Conservation (phyloP, 2,329 filamentous ascomycete species). For the Pseudogymnoascus sp. region DNA sequence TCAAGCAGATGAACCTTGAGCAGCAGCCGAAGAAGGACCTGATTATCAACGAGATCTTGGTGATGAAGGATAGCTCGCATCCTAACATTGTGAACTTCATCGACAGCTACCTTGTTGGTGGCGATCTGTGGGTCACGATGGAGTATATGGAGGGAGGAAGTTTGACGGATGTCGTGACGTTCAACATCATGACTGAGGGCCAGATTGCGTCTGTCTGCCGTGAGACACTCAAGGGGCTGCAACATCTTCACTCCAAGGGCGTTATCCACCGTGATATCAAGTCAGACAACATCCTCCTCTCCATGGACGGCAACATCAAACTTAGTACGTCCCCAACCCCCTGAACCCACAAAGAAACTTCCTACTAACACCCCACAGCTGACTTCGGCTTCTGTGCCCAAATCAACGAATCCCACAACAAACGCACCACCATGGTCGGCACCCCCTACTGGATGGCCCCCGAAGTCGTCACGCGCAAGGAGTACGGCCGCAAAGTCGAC, state of each 20-base stretch:
- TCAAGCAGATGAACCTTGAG: constrained; percentile 99
- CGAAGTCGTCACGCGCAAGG: constrained; percentile 92
- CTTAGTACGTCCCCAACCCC: constrained; percentile 58
- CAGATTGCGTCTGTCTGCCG: constrained; percentile 94
- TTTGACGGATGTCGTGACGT: constrained; percentile 95
- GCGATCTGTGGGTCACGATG: constrained; percentile 98
- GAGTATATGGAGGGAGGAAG: constrained; percentile 99
- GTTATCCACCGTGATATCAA: constrained; percentile 99
- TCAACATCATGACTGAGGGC: constrained; percentile 97
- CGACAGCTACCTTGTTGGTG: constrained; percentile 83
- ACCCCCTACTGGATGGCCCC: constrained; percentile 99
- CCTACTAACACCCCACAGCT: constrained; percentile 45
- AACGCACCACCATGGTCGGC: constrained; percentile 97
- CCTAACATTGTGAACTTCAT: constrained; percentile 99
- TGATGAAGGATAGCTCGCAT: constrained; percentile 98
- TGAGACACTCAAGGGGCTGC: constrained; percentile 84
- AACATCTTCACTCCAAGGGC: constrained; percentile 93
- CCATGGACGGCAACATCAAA: constrained; percentile 92
- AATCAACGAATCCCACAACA: constrained; percentile 94
- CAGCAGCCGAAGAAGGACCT: constrained; percentile 98
- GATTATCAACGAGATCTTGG: constrained; percentile 97
- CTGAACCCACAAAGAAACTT: neutral
- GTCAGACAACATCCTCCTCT: constrained; percentile 93
- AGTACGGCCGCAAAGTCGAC: constrained; percentile 96
- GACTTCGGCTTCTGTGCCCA: constrained; percentile 99